A percentile compares a stretch with the other conserved stretches of the same genome.
These are phyloP conservation scores for Fusarium pseudonygamai DNA, from an alignment of 2,329 filamentous ascomycete species.

Conservation along the genomic window DNA sequence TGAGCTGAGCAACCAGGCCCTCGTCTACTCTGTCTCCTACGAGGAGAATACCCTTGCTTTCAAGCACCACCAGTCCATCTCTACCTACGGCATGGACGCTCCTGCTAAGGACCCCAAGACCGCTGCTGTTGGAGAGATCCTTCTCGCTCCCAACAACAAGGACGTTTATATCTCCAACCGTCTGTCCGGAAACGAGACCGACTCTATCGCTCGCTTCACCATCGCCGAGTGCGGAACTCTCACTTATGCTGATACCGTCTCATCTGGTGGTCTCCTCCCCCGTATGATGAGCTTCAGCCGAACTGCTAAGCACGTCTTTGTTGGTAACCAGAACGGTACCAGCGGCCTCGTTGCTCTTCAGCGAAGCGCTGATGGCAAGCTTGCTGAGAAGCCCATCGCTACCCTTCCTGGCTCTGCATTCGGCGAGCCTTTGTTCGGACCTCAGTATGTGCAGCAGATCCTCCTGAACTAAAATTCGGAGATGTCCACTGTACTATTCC, in stretches of 20 bases:
- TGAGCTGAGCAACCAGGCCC: slow-evolving; percentile 57
- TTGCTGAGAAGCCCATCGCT: slow-evolving; percentile 43
- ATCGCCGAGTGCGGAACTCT: slow-evolving; percentile 46
- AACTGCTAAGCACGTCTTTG: slow-evolving; percentile 53
- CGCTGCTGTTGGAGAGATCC: slow-evolving; percentile 58
- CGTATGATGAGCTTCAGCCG: slow-evolving; percentile 58
- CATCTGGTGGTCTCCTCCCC: slow-evolving; percentile 51
- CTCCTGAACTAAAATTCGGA: slow-evolving; percentile 11
- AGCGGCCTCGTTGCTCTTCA: slow-evolving; percentile 53
- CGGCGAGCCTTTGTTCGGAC: slow-evolving; percentile 42
- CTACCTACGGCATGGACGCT: slow-evolving; percentile 51
- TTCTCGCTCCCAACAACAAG: slow-evolving; percentile 52
- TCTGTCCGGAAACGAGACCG: slow-evolving; percentile 54
- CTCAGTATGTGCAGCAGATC: slow-evolving; percentile 49
- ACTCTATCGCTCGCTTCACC: slow-evolving; percentile 60
- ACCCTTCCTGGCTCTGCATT: slow-evolving; percentile 42
- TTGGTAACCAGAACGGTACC: slow-evolving; percentile 58
- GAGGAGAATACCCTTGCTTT: slow-evolving; percentile 49
- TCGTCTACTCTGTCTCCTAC: slow-evolving; percentile 56
- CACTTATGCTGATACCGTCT: slow-evolving; percentile 47
- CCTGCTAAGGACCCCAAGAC: slow-evolving; percentile 48
- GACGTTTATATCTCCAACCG: slow-evolving; percentile 64
- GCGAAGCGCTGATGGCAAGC: slow-evolving; percentile 44
- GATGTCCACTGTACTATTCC: not conserved
- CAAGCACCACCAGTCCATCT: slow-evolving; percentile 49